Conservation (phyloP, 345 rosid species). For the Mangifera indica region DNA sequence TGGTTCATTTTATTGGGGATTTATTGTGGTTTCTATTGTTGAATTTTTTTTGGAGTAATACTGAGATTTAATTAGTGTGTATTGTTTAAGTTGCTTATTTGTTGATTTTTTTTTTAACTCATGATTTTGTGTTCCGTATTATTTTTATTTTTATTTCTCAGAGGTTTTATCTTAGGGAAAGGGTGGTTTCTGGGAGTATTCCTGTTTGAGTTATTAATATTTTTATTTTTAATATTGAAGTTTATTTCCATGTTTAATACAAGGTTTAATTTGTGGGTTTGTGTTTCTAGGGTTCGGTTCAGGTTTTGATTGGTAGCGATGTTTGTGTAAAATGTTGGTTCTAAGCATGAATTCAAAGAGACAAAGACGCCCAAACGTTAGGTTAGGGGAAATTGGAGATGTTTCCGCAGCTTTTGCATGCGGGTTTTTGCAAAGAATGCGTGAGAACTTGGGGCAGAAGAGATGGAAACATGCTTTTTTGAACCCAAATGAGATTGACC, state of each 20-base stretch:
- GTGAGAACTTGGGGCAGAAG: constrained; percentile 27
- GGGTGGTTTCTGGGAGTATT: not conserved
- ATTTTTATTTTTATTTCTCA: not conserved
- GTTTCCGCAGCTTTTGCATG: constrained; percentile 58
- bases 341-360: constrained; percentile 52
- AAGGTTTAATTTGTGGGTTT: constrained; percentile 15
- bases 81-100: not conserved
- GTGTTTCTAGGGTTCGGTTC: constrained; percentile 24
- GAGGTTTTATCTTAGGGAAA: not conserved
- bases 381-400: constrained; percentile 60
- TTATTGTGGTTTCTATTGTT: not conserved
- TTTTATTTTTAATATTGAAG: not conserved
- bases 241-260: not conserved
- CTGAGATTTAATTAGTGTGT: constrained; percentile 15
- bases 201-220: not conserved
- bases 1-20: not conserved
- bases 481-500: constrained; percentile 17
- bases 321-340: constrained; percentile 39
- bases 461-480: constrained; percentile 32
- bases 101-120: constrained; percentile 12
- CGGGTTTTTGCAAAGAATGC: constrained; percentile 34
- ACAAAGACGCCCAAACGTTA: constrained; percentile 58
- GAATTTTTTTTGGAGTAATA: constrained; percentile 2
- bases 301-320: constrained; percentile 18
- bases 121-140: not conserved